Percentiles rank a stretch among this genome's conserved stretches.
Conservation (phyloP, 163 green algal species). For the Trebouxia gelatinosa region DNA sequence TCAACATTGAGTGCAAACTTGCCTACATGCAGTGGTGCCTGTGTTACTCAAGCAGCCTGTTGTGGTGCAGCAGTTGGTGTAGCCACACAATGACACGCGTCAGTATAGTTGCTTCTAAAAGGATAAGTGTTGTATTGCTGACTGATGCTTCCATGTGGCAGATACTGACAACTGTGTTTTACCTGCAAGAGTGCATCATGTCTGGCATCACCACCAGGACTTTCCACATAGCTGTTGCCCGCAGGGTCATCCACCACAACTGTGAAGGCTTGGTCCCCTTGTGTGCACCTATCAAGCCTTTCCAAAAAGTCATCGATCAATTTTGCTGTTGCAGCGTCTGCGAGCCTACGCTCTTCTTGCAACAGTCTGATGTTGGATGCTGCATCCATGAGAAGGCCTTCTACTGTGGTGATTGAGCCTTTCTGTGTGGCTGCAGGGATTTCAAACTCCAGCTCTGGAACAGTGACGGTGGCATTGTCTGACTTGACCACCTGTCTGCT, state of each 20-base stretch:
- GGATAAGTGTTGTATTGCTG: no score
- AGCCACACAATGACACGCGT: no score
- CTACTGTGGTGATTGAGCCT: constrained; percentile 63
- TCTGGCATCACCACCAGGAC: not conserved
- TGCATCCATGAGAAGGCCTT: constrained; percentile 55
- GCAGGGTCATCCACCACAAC: constrained; percentile 63
- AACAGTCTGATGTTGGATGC: constrained; percentile 30
- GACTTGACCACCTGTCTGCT: constrained; percentile 65
- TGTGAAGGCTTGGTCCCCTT: constrained; percentile 54
- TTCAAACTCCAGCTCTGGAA: constrained; percentile 79
- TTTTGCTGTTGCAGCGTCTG: constrained; percentile 47
- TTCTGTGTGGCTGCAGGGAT: constrained; percentile 57
- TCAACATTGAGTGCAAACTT: no score
- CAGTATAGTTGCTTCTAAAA: no score
- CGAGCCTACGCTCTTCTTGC: constrained; percentile 44
- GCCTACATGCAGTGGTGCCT: no score
- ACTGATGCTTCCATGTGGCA: no score
- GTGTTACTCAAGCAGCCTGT: no score
- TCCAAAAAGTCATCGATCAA: constrained; percentile 60
- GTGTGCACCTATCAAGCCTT: constrained; percentile 53
- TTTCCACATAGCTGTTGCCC: constrained; percentile 62
- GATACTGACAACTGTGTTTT: no score
- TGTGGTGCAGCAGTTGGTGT: no score
- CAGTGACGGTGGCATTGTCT: constrained; percentile 53
- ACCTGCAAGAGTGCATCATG: constrained; percentile 37